phyloP scores from a whole-genome alignment of 2,329 filamentous ascomycete species.

The Verticillium alfalfae region DNA sequence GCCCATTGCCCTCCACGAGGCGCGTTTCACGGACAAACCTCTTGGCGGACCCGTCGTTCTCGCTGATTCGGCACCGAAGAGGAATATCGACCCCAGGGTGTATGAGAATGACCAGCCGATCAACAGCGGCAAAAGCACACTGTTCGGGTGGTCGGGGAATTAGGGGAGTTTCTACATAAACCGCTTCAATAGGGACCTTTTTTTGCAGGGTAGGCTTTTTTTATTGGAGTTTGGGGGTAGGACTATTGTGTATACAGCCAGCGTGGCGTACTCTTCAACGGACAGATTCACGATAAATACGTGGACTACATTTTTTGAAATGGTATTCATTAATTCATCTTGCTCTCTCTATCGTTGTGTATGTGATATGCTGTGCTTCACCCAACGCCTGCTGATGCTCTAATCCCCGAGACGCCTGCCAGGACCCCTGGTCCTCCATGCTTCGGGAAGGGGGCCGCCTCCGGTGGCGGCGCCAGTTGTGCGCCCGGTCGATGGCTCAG shows the following conservation, averaged over 20 bases:
- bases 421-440: conserved; percentile 58
- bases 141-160: conserved; percentile 19
- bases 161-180: neutral
- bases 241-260: neutral
- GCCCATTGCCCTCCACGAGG: conserved; percentile 17
- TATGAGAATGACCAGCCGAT: conserved; percentile 23
- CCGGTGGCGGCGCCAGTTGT: conserved; percentile 33
- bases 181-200: too few species aligned
- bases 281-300: conserved; percentile 1
- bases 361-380: neutral
- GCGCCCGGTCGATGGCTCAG: conserved; percentile 25
- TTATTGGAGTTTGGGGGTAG: neutral
- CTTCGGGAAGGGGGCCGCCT: conserved; percentile 51
- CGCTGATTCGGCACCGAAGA: neutral
- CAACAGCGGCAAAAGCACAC: conserved; percentile 24
- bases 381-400: neutral
- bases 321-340: conserved; percentile 7
- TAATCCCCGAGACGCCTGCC: conserved; percentile 55
- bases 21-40: conserved; percentile 18
- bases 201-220: neutral
- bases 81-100: conserved; percentile 3
- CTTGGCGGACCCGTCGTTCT: conserved; percentile 4
- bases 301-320: neutral
- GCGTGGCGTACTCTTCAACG: neutral
- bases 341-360: neutral